Conservation (phyloP, 1,139 yeast genomes). For the Wickerhamomyces sp. region DNA sequence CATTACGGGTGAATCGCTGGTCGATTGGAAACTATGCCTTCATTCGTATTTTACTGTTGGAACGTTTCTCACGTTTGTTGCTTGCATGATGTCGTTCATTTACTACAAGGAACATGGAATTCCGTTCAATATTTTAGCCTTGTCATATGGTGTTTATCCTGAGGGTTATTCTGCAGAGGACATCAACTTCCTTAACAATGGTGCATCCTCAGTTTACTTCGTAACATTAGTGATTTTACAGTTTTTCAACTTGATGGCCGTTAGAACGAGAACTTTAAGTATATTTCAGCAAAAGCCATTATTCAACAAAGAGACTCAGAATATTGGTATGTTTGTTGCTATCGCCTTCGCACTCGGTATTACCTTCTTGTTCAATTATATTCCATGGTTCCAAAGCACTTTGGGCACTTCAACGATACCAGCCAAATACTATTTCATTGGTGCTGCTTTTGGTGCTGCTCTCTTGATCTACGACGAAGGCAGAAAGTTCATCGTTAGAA, state of each 20-base stretch:
- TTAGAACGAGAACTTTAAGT: slow-evolving; percentile 42
- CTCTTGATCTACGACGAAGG: slow-evolving; percentile 40
- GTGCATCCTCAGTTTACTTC: slow-evolving; percentile 46
- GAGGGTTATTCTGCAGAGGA: slow-evolving; percentile 25
- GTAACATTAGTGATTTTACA: slow-evolving; percentile 48
- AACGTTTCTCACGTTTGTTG: slow-evolving; percentile 37
- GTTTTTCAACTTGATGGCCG: slow-evolving; percentile 42
- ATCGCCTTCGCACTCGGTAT: slow-evolving; percentile 37
- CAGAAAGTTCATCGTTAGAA: slow-evolving; percentile 38
- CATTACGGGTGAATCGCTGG: slow-evolving; percentile 40
- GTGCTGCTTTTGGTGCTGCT: slow-evolving; percentile 41
- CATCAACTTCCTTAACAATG: slow-evolving; percentile 27
- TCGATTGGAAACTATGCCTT: slow-evolving; percentile 35
- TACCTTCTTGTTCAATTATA: slow-evolving; percentile 43
- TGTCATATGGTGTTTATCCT: slow-evolving; percentile 37
- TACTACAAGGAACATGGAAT: slow-evolving; percentile 38
- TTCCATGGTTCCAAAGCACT: slow-evolving; percentile 38
- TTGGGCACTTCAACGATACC: slow-evolving; percentile 40
- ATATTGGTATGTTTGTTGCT: slow-evolving; percentile 32
- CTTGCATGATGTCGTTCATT: slow-evolving; percentile 41
- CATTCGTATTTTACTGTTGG: slow-evolving; percentile 47
- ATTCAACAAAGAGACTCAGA: slow-evolving; percentile 26
- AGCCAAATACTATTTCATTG: slow-evolving; percentile 44
- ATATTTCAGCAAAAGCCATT: slow-evolving; percentile 40
- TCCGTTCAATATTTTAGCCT: slow-evolving; percentile 33